phyloP scores from a whole-genome alignment of 441 rosid genomes.

The Adansonia gregorii region DNA sequence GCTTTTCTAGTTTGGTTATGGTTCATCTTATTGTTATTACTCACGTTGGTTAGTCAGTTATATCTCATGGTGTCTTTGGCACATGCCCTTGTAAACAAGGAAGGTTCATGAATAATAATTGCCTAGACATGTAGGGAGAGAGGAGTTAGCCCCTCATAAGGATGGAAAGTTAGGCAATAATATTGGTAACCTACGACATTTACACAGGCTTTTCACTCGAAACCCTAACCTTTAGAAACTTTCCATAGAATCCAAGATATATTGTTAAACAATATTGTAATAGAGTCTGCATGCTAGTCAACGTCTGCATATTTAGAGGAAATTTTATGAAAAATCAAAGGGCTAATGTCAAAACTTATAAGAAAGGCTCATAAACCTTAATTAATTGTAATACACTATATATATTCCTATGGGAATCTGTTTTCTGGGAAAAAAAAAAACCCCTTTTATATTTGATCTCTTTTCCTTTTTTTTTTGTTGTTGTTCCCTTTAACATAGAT shows the following conservation, averaged over 20 bases:
- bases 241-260: background rate
- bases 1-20: background rate
- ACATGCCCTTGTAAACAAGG: constrained; percentile 7
- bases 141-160: constrained; percentile 5
- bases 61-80: constrained; percentile 5
- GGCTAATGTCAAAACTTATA: background rate
- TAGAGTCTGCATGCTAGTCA: background rate
- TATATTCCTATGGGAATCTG: background rate
- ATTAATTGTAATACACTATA: background rate
- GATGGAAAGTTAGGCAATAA: constrained; percentile 14
- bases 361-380: background rate
- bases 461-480: no score
- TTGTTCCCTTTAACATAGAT: no score
- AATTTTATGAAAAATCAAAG: background rate
- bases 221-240: background rate
- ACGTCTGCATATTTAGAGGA: background rate
- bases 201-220: background rate
- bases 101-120: constrained; percentile 5
- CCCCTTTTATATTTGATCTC: no score
- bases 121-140: background rate
- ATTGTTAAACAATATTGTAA: background rate
- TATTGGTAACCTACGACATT: constrained; percentile 5
- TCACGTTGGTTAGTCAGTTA: no score
- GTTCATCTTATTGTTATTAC: background rate
- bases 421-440: background rate